phyloP scores from a whole-genome alignment of 768 basidiomycete genomes.

The Lentinus brumalis region DNA sequence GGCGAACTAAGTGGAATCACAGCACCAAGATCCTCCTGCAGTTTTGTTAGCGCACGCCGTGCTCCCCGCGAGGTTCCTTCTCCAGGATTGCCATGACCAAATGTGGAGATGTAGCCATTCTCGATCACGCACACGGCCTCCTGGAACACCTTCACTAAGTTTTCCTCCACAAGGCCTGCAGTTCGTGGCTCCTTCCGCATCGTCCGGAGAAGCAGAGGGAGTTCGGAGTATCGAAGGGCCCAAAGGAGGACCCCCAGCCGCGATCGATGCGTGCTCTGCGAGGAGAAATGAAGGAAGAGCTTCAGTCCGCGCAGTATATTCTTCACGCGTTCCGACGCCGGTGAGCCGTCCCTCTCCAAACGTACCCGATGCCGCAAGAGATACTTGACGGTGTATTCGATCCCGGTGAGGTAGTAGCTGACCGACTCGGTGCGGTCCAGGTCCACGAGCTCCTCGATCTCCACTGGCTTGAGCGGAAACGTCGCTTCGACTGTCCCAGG shows the following conservation, averaged over 20 bases:
- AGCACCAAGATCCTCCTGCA: background rate
- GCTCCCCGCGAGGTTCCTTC: background rate
- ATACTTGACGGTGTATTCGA: constrained; percentile 2
- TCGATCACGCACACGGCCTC: background rate
- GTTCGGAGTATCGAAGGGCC: constrained; percentile 6
- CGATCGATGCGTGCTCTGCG: background rate
- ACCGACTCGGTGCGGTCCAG: constrained; percentile 6
- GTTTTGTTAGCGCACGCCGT: background rate
- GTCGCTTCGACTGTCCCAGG: constrained; percentile 1
- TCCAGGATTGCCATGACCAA: background rate
- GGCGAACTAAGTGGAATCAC: too few relatives aligned
- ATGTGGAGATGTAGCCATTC: background rate
- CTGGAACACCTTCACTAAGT: background rate
- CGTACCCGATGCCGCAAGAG: constrained; percentile 4
- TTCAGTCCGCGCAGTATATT: background rate
- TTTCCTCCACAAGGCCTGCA: background rate
- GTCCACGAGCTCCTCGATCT: constrained; percentile 5
- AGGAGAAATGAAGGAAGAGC: background rate
- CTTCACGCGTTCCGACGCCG: background rate
- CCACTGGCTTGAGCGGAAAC: background rate
- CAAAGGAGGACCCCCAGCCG: constrained; percentile 1
- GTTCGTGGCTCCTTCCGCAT: background rate
- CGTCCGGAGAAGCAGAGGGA: background rate
- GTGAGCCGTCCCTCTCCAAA: background rate
- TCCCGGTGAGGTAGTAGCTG: constrained; percentile 6